phyloP scores from a whole-genome alignment of 2,329 filamentous ascomycete species.

The Pseudocercospora macadamiae region DNA sequence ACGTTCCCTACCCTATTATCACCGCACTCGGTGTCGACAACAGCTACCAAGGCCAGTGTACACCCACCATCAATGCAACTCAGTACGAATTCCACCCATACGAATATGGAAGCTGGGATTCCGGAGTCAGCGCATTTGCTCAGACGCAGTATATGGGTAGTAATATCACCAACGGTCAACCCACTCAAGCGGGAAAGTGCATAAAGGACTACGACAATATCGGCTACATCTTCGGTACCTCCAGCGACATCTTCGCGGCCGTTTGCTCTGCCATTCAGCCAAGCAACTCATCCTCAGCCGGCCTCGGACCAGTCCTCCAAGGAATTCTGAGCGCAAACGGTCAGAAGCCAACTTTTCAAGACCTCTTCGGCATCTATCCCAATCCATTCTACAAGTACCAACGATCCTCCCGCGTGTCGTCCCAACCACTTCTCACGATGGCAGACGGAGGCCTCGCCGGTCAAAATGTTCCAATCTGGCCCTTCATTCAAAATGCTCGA shows the following conservation, averaged over 20 bases:
- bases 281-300: conserved; percentile 18
- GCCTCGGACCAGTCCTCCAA: conserved; percentile 28
- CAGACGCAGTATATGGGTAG: conserved; percentile 64
- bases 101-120: conserved; percentile 68
- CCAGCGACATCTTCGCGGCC: conserved; percentile 45
- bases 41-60: conserved; percentile 43
- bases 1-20: conserved; percentile 52
- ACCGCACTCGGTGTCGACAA: conserved; percentile 44
- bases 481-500: conserved; percentile 55
- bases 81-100: conserved; percentile 68
- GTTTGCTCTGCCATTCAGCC: conserved; percentile 31
- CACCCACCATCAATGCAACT: conserved; percentile 55
- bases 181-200: conserved; percentile 46
- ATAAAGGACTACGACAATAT: conserved; percentile 54
- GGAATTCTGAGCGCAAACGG: conserved; percentile 31
- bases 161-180: conserved; percentile 55
- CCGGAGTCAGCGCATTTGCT: conserved; percentile 62
- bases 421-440: conserved; percentile 47
- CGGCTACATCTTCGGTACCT: conserved; percentile 52
- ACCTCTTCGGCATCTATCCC: conserved; percentile 58
- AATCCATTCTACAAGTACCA: conserved; percentile 63
- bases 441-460: conserved; percentile 56
- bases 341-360: conserved; percentile 36
- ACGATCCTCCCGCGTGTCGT: conserved; percentile 45
- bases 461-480: conserved; percentile 58